Percentiles rank a stretch among this genome's conserved stretches.
Conservation (phyloP, 352 stramenopile species). For the Salisapilia sapeloensis region DNA sequence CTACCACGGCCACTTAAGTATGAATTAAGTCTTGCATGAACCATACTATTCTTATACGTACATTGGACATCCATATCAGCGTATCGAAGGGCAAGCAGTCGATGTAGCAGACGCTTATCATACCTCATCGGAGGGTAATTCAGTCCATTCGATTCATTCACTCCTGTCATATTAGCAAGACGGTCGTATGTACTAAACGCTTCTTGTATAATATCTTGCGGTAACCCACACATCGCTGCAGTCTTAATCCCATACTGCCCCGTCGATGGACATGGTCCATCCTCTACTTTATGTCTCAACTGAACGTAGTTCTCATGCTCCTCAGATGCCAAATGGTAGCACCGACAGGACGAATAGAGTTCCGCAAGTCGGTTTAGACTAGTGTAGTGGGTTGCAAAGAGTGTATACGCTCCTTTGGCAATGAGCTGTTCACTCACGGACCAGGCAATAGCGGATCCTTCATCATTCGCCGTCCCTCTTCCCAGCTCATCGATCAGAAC, state of each 20-base stretch:
- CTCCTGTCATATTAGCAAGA: slow-evolving; percentile 9
- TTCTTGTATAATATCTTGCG: slow-evolving; percentile 32
- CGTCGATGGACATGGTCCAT: slow-evolving; percentile 32
- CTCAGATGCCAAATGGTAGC: slow-evolving; percentile 36
- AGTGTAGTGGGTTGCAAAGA: slow-evolving; percentile 86
- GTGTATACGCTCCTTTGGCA: slow-evolving; percentile 40
- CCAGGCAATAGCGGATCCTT: slow-evolving; percentile 82
- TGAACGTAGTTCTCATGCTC: slow-evolving; percentile 21
- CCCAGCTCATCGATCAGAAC: slow-evolving; percentile 87
- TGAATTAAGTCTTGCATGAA: background rate
- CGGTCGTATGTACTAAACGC: slow-evolving; percentile 22
- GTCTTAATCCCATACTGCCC: slow-evolving; percentile 76
- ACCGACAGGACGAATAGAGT: slow-evolving; percentile 42
- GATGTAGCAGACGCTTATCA: slow-evolving; percentile 27
- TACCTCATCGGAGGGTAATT: slow-evolving; percentile 1
- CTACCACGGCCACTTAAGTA: slow-evolving; percentile 7
- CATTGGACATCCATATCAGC: slow-evolving; percentile 33
- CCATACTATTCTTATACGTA: slow-evolving; percentile 3
- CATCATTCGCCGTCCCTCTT: slow-evolving; percentile 76
- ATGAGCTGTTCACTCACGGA: slow-evolving; percentile 76
- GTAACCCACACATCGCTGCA: slow-evolving; percentile 54
- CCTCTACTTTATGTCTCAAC: slow-evolving; percentile 48
- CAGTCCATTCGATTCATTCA: slow-evolving; percentile 4
- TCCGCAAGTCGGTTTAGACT: slow-evolving; percentile 40
- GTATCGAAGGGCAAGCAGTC: slow-evolving; percentile 52